Percentiles rank a stretch among this genome's conserved stretches.
Conservation (phyloP, 768 basidiomycete genomes). For the Coprinopsis marcescibilis region DNA sequence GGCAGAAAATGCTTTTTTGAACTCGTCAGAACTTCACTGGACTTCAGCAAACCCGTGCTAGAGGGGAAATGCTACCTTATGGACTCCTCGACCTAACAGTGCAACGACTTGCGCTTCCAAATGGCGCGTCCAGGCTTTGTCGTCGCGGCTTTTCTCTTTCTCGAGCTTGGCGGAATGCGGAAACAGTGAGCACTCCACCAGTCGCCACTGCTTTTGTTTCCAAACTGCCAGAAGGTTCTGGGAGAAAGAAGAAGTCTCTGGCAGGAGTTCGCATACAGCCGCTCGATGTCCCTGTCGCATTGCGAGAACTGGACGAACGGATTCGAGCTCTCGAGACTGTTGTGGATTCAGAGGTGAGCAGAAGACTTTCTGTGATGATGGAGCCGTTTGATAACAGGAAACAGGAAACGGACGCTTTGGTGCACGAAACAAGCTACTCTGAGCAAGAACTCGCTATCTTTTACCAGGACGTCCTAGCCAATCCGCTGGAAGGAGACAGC, state of each 20-base stretch:
- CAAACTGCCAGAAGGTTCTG: not conserved
- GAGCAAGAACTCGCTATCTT: slow-evolving; percentile 13
- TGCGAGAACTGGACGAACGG: slow-evolving; percentile 12
- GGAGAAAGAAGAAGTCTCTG: not conserved
- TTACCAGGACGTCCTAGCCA: slow-evolving; percentile 16
- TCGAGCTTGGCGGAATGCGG: not conserved
- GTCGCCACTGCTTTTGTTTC: not conserved
- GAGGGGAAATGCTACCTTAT: no score
- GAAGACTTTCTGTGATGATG: no score
- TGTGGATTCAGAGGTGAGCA: slow-evolving; percentile 11
- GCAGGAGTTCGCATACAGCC: not conserved
- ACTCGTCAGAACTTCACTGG: no score
- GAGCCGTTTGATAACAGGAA: no score
- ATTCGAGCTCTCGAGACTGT: slow-evolving; percentile 11
- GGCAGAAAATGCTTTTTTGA: no score
- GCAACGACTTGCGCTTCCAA: no score
- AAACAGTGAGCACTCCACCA: not conserved
- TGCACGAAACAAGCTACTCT: slow-evolving; percentile 6
- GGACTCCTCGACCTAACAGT: no score
- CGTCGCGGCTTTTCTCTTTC: not conserved
- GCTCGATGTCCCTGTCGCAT: not conserved
- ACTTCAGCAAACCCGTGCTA: no score
- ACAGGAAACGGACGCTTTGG: slow-evolving; percentile 12
- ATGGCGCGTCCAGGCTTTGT: no score
- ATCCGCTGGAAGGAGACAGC: slow-evolving; percentile 5